phyloP scores from a whole-genome alignment of 2,329 filamentous ascomycete genomes.

The Fusarium piperis region DNA sequence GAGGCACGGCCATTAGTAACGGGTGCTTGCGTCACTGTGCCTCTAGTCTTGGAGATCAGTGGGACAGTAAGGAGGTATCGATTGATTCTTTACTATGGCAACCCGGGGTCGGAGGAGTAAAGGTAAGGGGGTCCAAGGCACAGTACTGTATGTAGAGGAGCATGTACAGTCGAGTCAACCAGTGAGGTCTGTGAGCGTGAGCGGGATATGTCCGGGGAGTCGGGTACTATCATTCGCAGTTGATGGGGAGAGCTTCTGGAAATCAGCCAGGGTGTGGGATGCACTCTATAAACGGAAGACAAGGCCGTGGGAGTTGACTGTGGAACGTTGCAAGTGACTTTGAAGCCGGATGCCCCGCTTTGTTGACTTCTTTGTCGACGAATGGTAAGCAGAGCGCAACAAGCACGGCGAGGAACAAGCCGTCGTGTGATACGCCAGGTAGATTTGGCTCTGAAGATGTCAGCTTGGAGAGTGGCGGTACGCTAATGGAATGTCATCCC shows the following conservation, averaged over 20 bases:
- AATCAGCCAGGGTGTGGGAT: neutral
- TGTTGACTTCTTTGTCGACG: neutral
- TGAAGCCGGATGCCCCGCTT: neutral
- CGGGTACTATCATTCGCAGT: neutral
- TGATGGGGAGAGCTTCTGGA: neutral
- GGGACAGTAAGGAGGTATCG: neutral
- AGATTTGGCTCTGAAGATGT: neutral
- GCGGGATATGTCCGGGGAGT: conserved; percentile 4
- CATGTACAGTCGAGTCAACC: neutral
- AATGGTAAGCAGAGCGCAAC: conserved; percentile 2
- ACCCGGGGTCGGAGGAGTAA: conserved; percentile 9
- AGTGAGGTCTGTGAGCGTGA: neutral
- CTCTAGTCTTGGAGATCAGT: neutral
- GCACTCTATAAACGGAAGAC: neutral
- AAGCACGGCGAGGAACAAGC: neutral
- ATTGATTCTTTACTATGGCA: neutral
- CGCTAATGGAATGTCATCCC: conserved; percentile 16
- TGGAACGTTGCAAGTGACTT: conserved; percentile 5
- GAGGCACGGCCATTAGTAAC: neutral
- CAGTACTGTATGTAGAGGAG: neutral
- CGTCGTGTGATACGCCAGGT: neutral
- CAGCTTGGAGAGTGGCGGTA: neutral
- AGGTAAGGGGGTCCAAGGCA: neutral
- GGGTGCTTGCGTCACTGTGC: conserved; percentile 21
- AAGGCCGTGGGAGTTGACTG: neutral